Percentiles rank a stretch among this genome's conserved stretches.
These are phyloP conservation scores for Hordeum vulgare DNA, from an alignment of 176 grass and related monocot species.

Conservation along the genomic window MorexV3_pseudomolecules_assembly NC_058520.1:532770862-532771361, in stretches of 20 bases:
- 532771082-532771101: background rate
- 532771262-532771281: slow-evolving; percentile 54
- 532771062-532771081: background rate
- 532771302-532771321: slow-evolving; percentile 87
- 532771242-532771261: slow-evolving; percentile 75
- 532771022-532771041: background rate
- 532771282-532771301: slow-evolving; percentile 52
- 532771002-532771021: background rate
- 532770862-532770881: background rate
- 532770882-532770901: background rate
- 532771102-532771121: slow-evolving; percentile 35
- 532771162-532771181: slow-evolving; percentile 63
- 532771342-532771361: slow-evolving; percentile 66
- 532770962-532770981: background rate
- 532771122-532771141: slow-evolving; percentile 80
- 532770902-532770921: background rate
- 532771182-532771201: slow-evolving; percentile 64
- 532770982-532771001: background rate
- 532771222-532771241: slow-evolving; percentile 82
- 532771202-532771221: slow-evolving; percentile 64
- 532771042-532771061: background rate
- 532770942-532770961: background rate
- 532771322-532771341: slow-evolving; percentile 69
- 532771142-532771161: slow-evolving; percentile 77
- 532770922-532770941: slow-evolving; percentile 9